Evolutionary conservation across 2,329 filamentous ascomycete species (phyloP), one percentile per base, ranked within the genome.

Genomic region (Lecanicillium sp.): DNA sequence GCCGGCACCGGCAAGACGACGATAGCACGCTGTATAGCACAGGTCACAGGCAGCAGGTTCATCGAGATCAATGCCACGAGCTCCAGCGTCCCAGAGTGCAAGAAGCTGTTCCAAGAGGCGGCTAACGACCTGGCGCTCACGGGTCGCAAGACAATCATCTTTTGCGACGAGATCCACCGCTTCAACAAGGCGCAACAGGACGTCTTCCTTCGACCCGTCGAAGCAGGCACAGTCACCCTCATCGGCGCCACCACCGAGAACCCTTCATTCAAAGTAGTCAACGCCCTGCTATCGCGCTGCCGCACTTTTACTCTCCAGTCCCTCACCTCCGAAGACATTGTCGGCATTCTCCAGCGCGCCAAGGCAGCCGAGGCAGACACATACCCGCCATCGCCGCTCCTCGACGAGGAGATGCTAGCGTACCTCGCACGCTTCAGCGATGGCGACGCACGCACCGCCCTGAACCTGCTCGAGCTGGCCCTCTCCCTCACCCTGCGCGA

Each of bases 211-310:
- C 87, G 84, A 13, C 90, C 90, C 0, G 90, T 97, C 17, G 92
- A 98, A 62, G 81, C 81, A 1, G 92, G 92, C 5, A 84, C 85
- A 19, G 82, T 98, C 47, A 96, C 87, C 0, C 69, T 98, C 20
- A 92, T 97, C 44, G 92, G 89, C 10, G 92, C 92, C 6, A 98
- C 92, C 4, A 98, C 92, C 0, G 92, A 98, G 60, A 98, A 98
- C 49, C 92, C 92, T 0, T 90, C 84, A 4, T 97, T 97, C 69
- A 90, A 94, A 54, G 79, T 98, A 30, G 85, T 92, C 50, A 82
- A 79, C 47, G 90, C 92, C 2, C 69, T 98, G 39, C 70, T 97
- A 3, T 94, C 87, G 17, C 76, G 92, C 33, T 97, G 90, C 61
- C 76, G 92, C 19, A 94, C 87, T 0, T 97, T 98, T 51, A 94